A percentile compares a stretch with the other conserved stretches of the same genome.
These are phyloP conservation scores for Chlorella sorokiniana DNA, from an alignment of 139 green algal genomes.

Conservation along the genomic window DNA sequence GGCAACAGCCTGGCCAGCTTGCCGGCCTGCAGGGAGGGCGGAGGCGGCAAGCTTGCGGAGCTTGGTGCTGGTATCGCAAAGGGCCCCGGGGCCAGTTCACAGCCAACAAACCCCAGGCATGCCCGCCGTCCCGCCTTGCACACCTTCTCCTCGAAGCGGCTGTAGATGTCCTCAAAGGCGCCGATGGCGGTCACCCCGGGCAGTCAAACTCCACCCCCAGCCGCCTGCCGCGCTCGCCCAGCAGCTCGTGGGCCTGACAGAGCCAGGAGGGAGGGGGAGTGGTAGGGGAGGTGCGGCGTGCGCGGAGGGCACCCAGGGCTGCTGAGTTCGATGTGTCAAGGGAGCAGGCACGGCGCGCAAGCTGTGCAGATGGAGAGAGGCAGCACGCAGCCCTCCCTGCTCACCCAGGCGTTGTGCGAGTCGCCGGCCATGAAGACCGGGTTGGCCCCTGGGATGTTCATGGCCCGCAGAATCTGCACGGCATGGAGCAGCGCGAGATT, in stretches of 20 bases:
- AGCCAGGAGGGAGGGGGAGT: no score
- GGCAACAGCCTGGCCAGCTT: slow-evolving; percentile 13
- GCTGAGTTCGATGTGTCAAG: no score
- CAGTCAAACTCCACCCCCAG: slow-evolving; percentile 39
- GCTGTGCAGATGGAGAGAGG: no score
- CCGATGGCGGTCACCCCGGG: slow-evolving; percentile 24
- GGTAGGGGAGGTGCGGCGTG: no score
- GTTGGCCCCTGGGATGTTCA: neutral
- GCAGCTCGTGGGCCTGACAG: neutral
- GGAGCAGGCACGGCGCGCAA: no score
- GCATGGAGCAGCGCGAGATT: no score
- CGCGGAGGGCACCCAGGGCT: no score
- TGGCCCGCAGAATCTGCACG: neutral
- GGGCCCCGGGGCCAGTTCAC: neutral
- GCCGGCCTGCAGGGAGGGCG: neutral
- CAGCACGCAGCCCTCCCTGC: no score
- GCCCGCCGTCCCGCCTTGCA: neutral
- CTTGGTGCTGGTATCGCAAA: no score
- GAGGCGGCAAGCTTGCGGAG: neutral
- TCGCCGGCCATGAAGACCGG: slow-evolving; percentile 22
- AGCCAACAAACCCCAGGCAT: neutral
- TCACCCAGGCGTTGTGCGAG: slow-evolving; percentile 25
- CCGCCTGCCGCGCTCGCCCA: no score
- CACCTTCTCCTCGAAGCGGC: neutral
- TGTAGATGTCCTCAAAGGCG: slow-evolving; percentile 31